Conservation (phyloP, 2,329 filamentous ascomycete species). For the Dichotomopilus funicola region DNA sequence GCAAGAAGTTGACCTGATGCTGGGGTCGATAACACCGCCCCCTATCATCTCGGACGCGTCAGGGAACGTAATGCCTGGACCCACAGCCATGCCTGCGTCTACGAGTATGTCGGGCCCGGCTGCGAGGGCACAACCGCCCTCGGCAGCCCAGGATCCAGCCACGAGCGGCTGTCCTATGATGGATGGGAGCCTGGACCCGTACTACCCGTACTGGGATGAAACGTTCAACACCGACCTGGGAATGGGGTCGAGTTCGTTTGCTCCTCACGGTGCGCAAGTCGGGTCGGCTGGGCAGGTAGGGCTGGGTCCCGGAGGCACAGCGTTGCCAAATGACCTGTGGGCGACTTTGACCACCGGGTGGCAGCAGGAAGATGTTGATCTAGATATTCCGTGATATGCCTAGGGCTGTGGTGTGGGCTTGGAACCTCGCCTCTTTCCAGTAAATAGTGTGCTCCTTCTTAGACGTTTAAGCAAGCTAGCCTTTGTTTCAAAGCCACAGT, state of each 20-base stretch:
- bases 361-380: conserved; percentile 24
- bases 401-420: background rate
- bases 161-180: conserved; percentile 43
- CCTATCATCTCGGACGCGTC: background rate
- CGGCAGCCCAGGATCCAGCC: conserved; percentile 16
- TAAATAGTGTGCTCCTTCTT: background rate
- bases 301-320: background rate
- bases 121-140: too few species aligned
- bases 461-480: too few species aligned
- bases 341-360: conserved; percentile 43
- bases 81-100: too few species aligned
- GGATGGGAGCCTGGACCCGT: conserved; percentile 43
- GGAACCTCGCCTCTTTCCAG: background rate
- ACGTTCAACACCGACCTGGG: conserved; percentile 19
- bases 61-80: background rate
- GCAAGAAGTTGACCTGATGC: background rate
- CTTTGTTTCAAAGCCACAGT: too few species aligned
- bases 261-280: conserved; percentile 1
- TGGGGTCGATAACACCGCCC: conserved; percentile 1
- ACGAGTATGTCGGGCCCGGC: too few species aligned
- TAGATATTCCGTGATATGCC: background rate
- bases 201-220: conserved; percentile 41
- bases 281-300: conserved; percentile 4
- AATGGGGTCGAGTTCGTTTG: conserved; percentile 2
- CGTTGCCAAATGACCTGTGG: conserved; percentile 39